Conservation (phyloP, 108 stramenopile species). For the Epithemia pelagica region DNA sequence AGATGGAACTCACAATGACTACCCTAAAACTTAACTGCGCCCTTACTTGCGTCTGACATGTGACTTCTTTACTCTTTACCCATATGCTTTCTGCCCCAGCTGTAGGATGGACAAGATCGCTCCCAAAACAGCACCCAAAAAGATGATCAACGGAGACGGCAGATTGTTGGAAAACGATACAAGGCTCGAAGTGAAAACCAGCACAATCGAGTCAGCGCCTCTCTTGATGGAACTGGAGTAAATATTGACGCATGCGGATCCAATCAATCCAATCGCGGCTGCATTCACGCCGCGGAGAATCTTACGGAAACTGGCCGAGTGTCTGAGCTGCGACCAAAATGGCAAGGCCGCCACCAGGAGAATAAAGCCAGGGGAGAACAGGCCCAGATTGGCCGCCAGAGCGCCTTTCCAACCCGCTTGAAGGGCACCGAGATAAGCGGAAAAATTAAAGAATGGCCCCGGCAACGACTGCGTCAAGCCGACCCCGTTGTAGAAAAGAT, state of each 20-base stretch:
- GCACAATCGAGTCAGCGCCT: too few species aligned
- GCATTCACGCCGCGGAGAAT: slow-evolving; percentile 75
- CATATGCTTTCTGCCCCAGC: too few species aligned
- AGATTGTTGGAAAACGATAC: too few species aligned
- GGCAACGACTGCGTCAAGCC: slow-evolving; percentile 65
- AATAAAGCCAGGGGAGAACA: slow-evolving; percentile 83
- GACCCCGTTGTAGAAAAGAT: slow-evolving; percentile 46
- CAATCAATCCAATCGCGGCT: slow-evolving; percentile 74
- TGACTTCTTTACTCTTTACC: too few species aligned
- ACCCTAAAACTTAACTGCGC: too few species aligned
- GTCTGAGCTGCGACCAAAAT: slow-evolving; percentile 79
- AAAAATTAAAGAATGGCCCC: slow-evolving; percentile 84
- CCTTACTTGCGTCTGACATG: too few species aligned
- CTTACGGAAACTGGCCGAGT: slow-evolving; percentile 57
- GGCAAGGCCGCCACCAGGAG: slow-evolving; percentile 85
- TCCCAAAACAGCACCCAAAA: too few species aligned
- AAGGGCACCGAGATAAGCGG: slow-evolving; percentile 77
- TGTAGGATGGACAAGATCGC: too few species aligned
- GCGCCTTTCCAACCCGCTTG: slow-evolving; percentile 74
- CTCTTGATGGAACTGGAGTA: slow-evolving; percentile 51
- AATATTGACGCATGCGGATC: slow-evolving; percentile 69
- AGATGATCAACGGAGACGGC: too few species aligned
- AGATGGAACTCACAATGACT: too few species aligned
- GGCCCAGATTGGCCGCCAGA: slow-evolving; percentile 63
- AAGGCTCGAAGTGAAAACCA: too few species aligned